phyloP scores from a whole-genome alignment of 2,329 filamentous ascomycete genomes.

The Pseudogymnoascus sp. region DNA sequence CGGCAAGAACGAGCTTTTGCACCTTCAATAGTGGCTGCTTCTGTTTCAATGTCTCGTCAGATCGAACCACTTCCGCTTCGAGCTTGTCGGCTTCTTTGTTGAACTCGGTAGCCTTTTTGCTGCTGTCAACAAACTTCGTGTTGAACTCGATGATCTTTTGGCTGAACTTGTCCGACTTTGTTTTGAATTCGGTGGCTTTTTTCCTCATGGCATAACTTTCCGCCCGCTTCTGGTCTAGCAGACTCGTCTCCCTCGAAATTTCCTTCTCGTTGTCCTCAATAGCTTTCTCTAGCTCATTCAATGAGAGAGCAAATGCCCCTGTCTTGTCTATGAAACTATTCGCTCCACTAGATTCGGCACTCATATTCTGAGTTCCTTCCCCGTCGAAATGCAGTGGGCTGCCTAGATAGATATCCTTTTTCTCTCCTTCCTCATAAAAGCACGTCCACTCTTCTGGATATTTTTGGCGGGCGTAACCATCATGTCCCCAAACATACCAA shows the following conservation, averaged over 20 bases:
- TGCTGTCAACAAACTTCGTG: too few species aligned
- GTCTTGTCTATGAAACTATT: neutral
- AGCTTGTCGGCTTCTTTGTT: neutral
- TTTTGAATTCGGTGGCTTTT: too few species aligned
- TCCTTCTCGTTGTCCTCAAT: neutral
- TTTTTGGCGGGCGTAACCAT: too few species aligned
- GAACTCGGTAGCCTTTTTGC: neutral
- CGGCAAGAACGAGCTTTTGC: neutral
- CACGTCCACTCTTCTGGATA: too few species aligned
- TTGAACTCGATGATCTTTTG: too few species aligned
- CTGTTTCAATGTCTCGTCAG: neutral
- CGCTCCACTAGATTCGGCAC: neutral
- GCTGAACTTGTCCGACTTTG: too few species aligned
- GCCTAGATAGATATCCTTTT: too few species aligned
- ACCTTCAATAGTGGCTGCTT: neutral
- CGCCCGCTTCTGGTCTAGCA: neutral
- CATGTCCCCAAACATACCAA: too few species aligned
- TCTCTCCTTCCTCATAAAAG: too few species aligned
- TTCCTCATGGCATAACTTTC: neutral
- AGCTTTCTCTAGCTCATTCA: neutral
- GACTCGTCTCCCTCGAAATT: neutral
- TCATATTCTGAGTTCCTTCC: neutral
- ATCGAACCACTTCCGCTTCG: neutral
- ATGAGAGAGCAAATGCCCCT: neutral
- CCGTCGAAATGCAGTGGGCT: too few species aligned